phyloP scores from a whole-genome alignment of 371 early-diverging fungal genomes.

The Mortierella sp. region DNA sequence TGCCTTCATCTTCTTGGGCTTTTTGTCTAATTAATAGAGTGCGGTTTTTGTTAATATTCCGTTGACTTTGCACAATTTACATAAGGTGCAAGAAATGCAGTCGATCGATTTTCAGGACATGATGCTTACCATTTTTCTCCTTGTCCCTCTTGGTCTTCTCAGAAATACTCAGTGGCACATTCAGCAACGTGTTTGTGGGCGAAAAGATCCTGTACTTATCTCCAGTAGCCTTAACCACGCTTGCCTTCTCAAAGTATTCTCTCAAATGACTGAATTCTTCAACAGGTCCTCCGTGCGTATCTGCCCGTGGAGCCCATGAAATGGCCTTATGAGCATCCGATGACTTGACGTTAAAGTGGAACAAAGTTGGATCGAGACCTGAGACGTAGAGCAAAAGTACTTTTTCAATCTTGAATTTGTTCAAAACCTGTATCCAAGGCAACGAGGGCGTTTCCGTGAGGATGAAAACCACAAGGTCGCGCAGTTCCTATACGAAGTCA shows the following conservation, averaged over 20 bases:
- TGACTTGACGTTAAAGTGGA: constrained; percentile 39
- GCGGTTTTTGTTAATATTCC: too few relatives aligned
- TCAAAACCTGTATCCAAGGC: constrained; percentile 43
- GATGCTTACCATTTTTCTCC: constrained; percentile 35
- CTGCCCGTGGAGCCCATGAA: constrained; percentile 20
- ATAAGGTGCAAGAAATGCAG: too few relatives aligned
- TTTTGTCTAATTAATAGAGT: constrained; percentile 10
- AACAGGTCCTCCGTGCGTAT: constrained; percentile 23
- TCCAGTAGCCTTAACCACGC: constrained; percentile 39
- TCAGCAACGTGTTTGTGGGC: constrained; percentile 44
- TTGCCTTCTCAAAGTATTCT: constrained; percentile 18
- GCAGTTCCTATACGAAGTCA: constrained; percentile 34
- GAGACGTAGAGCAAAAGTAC: constrained; percentile 46
- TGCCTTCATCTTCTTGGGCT: constrained; percentile 52
- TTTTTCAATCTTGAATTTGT: constrained; percentile 48
- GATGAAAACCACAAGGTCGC: constrained; percentile 42
- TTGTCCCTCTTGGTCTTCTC: constrained; percentile 48
- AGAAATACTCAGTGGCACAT: constrained; percentile 45
- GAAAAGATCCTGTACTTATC: constrained; percentile 45
- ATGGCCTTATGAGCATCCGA: constrained; percentile 23
- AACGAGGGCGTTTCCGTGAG: constrained; percentile 49
- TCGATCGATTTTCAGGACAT: not conserved
- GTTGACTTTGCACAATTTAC: not conserved
- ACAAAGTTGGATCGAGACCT: constrained; percentile 39
- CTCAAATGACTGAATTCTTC: constrained; percentile 23